These are phyloP conservation scores for Paramecium sexaurelia DNA, from an alignment of 73 alveolate species.

Conservation along the genomic window DNA sequence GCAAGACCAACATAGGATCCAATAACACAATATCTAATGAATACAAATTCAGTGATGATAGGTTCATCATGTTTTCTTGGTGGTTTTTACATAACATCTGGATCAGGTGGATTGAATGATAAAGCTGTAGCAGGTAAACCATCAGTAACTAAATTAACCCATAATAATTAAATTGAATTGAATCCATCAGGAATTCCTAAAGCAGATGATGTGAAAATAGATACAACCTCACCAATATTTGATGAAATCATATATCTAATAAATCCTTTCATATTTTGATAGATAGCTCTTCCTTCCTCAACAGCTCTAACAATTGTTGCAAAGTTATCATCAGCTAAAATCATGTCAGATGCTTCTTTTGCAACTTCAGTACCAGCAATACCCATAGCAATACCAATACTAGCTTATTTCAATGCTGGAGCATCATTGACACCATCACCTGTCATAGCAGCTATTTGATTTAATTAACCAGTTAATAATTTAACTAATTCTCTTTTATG, in stretches of 20 bases:
- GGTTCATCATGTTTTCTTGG: conserved; percentile 91
- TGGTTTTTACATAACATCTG: conserved; percentile 92
- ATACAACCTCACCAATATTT: conserved; percentile 98
- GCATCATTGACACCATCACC: conserved; percentile 99
- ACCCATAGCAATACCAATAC: conserved; percentile 99
- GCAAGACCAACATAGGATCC: conserved; percentile 96
- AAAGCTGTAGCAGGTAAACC: conserved; percentile 99
- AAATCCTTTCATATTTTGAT: conserved; percentile 98
- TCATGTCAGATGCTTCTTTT: conserved; percentile 99
- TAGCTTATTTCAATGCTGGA: conserved; percentile 99
- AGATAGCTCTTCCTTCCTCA: conserved; percentile 99
- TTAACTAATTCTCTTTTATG: conserved; percentile 90
- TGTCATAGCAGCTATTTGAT: conserved; percentile 97
- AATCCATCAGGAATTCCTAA: conserved; percentile 98
- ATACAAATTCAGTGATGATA: conserved; percentile 75
- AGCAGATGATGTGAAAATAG: conserved; percentile 98
- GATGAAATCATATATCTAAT: conserved; percentile 98
- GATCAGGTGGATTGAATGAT: conserved; percentile 99
- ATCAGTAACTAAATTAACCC: conserved; percentile 99
- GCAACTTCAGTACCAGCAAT: conserved; percentile 99
- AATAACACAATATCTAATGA: conserved; percentile 77
- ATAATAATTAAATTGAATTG: conserved; percentile 97
- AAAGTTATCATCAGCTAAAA: conserved; percentile 98
- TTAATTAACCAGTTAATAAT: conserved; percentile 71
- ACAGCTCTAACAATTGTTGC: conserved; percentile 98